A percentile compares a stretch with the other conserved stretches of the same genome.
phyloP scores from a whole-genome alignment of 1,284 basidiomycete genomes.

The Cutaneotrichosporon spelunceum region DNA sequence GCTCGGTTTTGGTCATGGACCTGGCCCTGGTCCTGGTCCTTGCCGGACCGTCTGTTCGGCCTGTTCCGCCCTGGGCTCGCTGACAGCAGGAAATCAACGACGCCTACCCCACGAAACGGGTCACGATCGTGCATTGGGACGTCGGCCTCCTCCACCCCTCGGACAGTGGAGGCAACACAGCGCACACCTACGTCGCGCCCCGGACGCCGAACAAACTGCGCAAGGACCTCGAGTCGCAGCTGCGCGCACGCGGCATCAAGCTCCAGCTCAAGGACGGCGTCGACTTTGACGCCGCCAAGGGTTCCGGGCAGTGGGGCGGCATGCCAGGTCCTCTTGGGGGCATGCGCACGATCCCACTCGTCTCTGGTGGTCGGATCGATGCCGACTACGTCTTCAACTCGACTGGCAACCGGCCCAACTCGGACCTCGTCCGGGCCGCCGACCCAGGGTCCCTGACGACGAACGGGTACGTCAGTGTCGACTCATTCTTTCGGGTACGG shows the following conservation, averaged over 20 bases:
- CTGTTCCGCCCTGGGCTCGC: no score
- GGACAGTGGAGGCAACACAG: slow-evolving; percentile 20
- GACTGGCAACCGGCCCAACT: slow-evolving; percentile 51
- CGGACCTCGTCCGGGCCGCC: slow-evolving; percentile 38
- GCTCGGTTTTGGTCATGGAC: no score
- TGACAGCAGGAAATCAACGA: slow-evolving; percentile 32
- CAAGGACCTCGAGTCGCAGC: slow-evolving; percentile 32
- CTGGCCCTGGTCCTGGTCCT: no score
- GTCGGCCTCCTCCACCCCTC: slow-evolving; percentile 33
- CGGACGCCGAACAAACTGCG: slow-evolving; percentile 39
- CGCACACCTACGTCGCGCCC: slow-evolving; percentile 30
- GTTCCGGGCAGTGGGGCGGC: slow-evolving; percentile 34
- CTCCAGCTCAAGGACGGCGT: slow-evolving; percentile 49
- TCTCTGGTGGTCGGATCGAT: slow-evolving; percentile 38
- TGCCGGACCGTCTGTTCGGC: no score
- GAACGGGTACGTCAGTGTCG: slow-evolving; percentile 43
- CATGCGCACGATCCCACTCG: slow-evolving; percentile 39
- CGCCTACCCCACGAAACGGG: slow-evolving; percentile 30
- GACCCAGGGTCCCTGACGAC: slow-evolving; percentile 40
- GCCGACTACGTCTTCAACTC: slow-evolving; percentile 54
- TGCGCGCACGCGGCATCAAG: slow-evolving; percentile 45
- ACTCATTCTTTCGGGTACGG: slow-evolving; percentile 34
- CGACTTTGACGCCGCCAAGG: slow-evolving; percentile 26
- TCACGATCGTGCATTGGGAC: slow-evolving; percentile 32
- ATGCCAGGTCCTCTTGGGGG: slow-evolving; percentile 33